A percentile compares a stretch with the other conserved stretches of the same genome.
phyloP scores from a whole-genome alignment of 331 rosid genomes.

The Acacia concinna region DNA sequence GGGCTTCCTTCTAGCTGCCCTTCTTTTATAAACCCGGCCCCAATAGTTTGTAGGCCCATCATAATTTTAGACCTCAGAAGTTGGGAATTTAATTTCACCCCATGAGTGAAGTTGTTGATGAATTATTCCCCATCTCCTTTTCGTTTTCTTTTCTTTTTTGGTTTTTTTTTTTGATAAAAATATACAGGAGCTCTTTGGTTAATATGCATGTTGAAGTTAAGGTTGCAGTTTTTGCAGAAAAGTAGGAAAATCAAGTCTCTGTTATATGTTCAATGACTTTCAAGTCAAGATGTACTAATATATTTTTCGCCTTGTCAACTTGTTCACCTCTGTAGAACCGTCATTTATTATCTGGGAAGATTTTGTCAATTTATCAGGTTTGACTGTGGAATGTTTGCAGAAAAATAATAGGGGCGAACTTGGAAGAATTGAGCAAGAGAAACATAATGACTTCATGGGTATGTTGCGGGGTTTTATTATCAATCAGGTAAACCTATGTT shows the following conservation, averaged over 20 bases:
- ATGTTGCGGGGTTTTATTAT: conserved; percentile 85
- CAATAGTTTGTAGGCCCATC: too few species aligned
- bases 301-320: background rate
- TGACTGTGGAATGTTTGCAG: conserved; percentile 46
- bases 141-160: background rate
- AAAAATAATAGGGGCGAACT: conserved; percentile 83
- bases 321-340: background rate
- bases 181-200: background rate
- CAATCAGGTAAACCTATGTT: conserved; percentile 60
- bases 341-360: conserved; percentile 16
- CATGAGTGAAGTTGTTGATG: background rate
- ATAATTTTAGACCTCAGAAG: background rate
- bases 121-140: background rate
- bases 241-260: background rate
- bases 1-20: too few species aligned
- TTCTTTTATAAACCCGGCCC: too few species aligned
- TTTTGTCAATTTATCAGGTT: conserved; percentile 3
- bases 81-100: background rate
- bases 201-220: background rate
- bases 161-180: background rate
- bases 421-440: conserved; percentile 75
- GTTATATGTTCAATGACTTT: background rate
- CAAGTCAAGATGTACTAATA: background rate
- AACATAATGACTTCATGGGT: conserved; percentile 62
- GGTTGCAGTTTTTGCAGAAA: background rate